phyloP scores from a whole-genome alignment of 2,329 filamentous ascomycete genomes.

The Bertia moriformis region DNA sequence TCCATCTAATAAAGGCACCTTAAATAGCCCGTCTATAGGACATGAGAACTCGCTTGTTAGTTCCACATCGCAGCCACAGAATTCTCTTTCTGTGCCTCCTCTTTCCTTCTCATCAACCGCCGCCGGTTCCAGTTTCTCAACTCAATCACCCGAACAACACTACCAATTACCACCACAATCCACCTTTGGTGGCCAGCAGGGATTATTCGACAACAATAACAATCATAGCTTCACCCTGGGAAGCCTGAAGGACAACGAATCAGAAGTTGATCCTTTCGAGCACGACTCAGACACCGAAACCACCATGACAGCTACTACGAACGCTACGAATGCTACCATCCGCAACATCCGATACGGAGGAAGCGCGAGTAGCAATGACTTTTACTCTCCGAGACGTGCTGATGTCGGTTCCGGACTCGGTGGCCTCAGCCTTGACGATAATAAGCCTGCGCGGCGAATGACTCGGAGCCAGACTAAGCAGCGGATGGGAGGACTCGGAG shows the following conservation, averaged over 20 bases:
- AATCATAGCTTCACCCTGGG: conserved; percentile 3
- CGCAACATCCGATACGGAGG: conserved; percentile 10
- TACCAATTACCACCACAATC: background rate
- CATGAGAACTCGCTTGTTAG: conserved; percentile 1
- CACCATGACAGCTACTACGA: conserved; percentile 12
- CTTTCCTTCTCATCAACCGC: conserved; percentile 15
- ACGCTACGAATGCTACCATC: conserved; percentile 16
- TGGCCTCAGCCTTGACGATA: conserved; percentile 16
- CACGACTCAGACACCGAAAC: conserved; percentile 19
- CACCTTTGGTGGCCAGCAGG: no score
- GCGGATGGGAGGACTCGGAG: conserved; percentile 44
- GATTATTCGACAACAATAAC: background rate
- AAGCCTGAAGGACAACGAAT: conserved; percentile 11
- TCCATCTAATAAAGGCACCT: background rate
- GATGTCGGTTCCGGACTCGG: conserved; percentile 16
- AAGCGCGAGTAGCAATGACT: conserved; percentile 6
- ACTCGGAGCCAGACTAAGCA: conserved; percentile 32
- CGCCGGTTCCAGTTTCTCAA: conserved; percentile 11
- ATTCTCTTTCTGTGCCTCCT: conserved; percentile 10
- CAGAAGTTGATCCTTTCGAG: conserved; percentile 12
- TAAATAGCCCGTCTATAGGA: background rate
- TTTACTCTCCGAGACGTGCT: conserved; percentile 13
- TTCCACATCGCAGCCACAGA: conserved; percentile 5
- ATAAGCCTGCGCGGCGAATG: conserved; percentile 12
- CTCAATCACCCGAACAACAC: conserved; percentile 3